phyloP scores from a whole-genome alignment of 139 green algal species.

The Marvania coccoides region DNA sequence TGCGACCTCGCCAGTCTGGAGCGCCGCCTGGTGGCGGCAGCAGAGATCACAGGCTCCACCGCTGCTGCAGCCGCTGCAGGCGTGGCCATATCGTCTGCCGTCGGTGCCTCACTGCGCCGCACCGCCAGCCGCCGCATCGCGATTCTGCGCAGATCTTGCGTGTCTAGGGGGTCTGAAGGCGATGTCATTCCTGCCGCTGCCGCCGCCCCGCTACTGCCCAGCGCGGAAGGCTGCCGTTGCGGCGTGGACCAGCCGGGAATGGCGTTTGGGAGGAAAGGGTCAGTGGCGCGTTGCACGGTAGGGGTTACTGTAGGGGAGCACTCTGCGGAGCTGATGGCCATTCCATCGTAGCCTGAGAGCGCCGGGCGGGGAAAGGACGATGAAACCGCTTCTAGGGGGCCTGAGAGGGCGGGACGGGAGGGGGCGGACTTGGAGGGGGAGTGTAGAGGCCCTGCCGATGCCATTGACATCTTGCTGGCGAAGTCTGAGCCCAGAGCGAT shows the following conservation, averaged over 20 bases:
- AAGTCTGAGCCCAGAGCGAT: neutral
- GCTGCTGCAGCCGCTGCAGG: too few species aligned
- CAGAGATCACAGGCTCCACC: too few species aligned
- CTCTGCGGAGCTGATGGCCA: neutral
- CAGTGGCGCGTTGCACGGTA: too few species aligned
- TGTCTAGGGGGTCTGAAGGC: conserved; percentile 1
- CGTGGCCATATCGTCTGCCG: too few species aligned
- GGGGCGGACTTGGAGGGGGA: neutral
- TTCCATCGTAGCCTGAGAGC: too few species aligned
- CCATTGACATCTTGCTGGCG: neutral
- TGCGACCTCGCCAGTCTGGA: too few species aligned
- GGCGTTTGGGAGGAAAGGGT: too few species aligned
- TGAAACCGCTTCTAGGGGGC: neutral
- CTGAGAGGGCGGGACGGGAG: neutral
- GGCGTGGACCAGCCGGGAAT: neutral
- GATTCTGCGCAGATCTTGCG: neutral
- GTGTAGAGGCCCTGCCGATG: neutral
- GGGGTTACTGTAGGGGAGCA: neutral
- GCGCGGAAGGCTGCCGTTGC: too few species aligned
- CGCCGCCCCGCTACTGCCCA: too few species aligned
- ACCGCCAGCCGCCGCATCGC: neutral
- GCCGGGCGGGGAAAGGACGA: too few species aligned
- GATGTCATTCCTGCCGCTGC: neutral
- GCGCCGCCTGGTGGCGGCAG: too few species aligned
- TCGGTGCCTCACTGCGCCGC: too few species aligned